These are phyloP conservation scores for Clohesyomyces aquaticus DNA, from an alignment of 495 filamentous ascomycete species.

Conservation along the genomic window DNA sequence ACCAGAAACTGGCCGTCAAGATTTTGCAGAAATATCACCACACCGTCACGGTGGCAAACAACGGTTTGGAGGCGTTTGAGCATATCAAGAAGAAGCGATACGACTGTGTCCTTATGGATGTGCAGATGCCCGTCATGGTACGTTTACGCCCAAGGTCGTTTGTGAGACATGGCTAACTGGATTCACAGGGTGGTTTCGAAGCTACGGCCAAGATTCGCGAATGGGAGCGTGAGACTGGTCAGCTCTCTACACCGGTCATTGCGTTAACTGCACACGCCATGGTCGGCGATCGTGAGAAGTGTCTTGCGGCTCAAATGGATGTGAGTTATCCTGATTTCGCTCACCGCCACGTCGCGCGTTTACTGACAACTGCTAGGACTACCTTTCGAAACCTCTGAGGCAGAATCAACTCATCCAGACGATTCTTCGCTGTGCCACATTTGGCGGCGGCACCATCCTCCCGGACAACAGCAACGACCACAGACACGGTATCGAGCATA, in stretches of 20 bases:
- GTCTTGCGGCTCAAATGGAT: constrained; percentile 98
- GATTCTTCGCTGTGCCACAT: constrained; percentile 81
- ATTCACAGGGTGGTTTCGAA: constrained; percentile 83
- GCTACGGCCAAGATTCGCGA: constrained; percentile 96
- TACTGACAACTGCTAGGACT: constrained; percentile 59
- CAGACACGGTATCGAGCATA: constrained; percentile 28
- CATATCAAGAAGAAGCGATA: constrained; percentile 86
- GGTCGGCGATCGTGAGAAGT: constrained; percentile 98
- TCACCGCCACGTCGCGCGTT: background rate
- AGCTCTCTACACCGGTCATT: constrained; percentile 90
- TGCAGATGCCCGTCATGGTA: constrained; percentile 99
- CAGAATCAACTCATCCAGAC: constrained; percentile 99
- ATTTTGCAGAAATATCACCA: constrained; percentile 98
- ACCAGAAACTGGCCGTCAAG: constrained; percentile 94
- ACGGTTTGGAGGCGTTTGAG: constrained; percentile 90
- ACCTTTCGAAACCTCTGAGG: constrained; percentile 95
- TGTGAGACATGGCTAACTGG: background rate
- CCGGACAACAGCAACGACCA: constrained; percentile 46
- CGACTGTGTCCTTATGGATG: constrained; percentile 98
- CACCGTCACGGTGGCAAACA: constrained; percentile 92
- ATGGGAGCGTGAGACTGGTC: constrained; percentile 77
- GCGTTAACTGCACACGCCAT: constrained; percentile 98
- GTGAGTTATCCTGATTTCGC: constrained; percentile 27
- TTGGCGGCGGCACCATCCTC: constrained; percentile 64
- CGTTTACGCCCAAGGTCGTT: constrained; percentile 29